Base-by-base conservation (phyloP, 2,329 filamentous ascomycete genomes). In the Byssothecium circinans region DNA sequence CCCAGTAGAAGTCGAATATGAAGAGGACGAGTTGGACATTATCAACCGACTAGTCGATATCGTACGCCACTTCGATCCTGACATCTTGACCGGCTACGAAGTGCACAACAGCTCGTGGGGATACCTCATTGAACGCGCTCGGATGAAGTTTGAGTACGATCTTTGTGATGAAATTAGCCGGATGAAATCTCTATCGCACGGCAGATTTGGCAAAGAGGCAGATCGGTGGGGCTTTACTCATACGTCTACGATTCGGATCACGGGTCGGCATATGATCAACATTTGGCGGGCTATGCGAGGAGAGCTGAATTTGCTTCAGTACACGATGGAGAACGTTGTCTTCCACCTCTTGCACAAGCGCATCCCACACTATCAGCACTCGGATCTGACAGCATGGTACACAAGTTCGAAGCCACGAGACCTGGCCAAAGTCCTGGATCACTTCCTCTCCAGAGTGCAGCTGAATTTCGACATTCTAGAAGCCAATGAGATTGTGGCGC, bases 71-170 rank as follows among this genome's bases (percentile, higher is more conserved):
- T 81, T 88, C 60, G 94, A 99, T 67, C 94, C 94, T 0, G 94
- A 99, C 62, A 88, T 99, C 22, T 76, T 99, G 34, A 94, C 91
- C 0, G 94, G 94, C 0, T 99, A 94, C 60, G 94, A 99, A 70
- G 91, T 97, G 0, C 91, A 96, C 63, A 89, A 91, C 43, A 81
- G 84, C 49, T 96, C 91, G 0, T 99, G 94, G 94, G 94, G 95
- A 1, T 99, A 95, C 69, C 71, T 99, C 30, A 92, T 96, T 40
- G 92, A 99, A 72, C 83, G 94, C 42, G 91, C 92, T 11, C 81
- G 88, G 23, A 71, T 87, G 52, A 89, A 91, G 67, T 96, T 92
- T 61, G 91, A 95, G 53, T 94, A 89, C 67, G 86, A 96, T 60
- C 78, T 99, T 3, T 95, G 89, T 57, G 88, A 95, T 55, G 91